Base-by-base conservation (phyloP, 495 filamentous ascomycete genomes). In the Podospora anserina region DNA sequence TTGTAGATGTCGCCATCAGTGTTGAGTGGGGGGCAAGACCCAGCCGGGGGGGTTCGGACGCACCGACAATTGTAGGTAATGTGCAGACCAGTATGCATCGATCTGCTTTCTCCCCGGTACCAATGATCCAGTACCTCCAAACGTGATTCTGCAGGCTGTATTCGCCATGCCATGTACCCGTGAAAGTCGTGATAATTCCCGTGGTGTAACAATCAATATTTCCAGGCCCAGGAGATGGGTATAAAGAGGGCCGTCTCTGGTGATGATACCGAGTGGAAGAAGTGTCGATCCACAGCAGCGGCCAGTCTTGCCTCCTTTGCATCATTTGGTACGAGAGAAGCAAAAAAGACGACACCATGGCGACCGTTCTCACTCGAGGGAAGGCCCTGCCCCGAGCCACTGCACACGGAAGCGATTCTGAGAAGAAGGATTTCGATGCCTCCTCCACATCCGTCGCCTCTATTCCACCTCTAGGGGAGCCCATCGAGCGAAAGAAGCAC, bases 401-500 rank as follows among this genome's bases (percentile, higher is more conserved):
- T 39, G 32, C n/a, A 0, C 70, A 67, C 27, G 66, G 34, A n/a
- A 66, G 69, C 28, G 32, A 27, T 3, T 68, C 67, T 32, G 61
- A 53, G 39, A 71, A 75, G 55, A 13, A 30, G 3, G 65, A 58
- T 2, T 58, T 67, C 5, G 66, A 69, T 53, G 39, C 63, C 18
- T 75, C 73, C 3, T 69, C 53, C 16, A 69, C 66, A 4, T 75
- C 74, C 5, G 16, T 73, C 5, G 69, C 61, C 49, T 69, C 68
- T 5, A 70, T 78, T 4, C 76, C 76, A 6, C 75, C 81, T 4
- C 72, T 83, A 13, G 83, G 82, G 13, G 77, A 71, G 2, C 71
- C 78, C 0, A 34, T 72, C n/a, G 71, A 78, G 13, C 78, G 77
- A 70, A 81, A 76, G 55, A 74, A 78, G 3, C 84, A 84, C 67